Conservation (phyloP, 1,284 basidiomycete species). For the Phellinidium pouzarii region DNA sequence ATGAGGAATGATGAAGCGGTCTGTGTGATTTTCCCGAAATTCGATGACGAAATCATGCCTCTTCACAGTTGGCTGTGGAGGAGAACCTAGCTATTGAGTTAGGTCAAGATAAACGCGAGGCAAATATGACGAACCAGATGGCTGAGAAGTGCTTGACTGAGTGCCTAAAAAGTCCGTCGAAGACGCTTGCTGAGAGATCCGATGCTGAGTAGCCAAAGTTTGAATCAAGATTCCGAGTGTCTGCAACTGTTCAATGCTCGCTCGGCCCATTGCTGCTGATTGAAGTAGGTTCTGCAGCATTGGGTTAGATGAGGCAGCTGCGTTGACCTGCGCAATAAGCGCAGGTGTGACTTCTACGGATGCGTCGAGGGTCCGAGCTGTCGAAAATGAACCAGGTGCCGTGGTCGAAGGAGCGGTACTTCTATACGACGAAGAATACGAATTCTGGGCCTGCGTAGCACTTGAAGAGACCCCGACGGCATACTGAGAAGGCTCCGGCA, state of each 20-base stretch:
- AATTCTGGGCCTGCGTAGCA: neutral
- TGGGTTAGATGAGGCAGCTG: conserved; percentile 56
- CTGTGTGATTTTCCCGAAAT: conserved; percentile 52
- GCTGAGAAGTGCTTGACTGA: conserved; percentile 2
- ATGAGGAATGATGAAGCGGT: conserved; percentile 61
- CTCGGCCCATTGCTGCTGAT: conserved; percentile 49
- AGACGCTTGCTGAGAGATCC: neutral
- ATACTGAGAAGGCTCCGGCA: neutral
- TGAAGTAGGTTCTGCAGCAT: conserved; percentile 56
- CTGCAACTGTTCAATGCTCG: conserved; percentile 54
- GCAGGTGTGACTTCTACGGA: conserved; percentile 44
- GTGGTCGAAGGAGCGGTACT: conserved; percentile 11
- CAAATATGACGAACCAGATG: neutral
- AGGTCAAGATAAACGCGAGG: neutral
- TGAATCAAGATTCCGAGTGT: conserved; percentile 59
- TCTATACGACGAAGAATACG: conserved; percentile 11
- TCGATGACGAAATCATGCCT: conserved; percentile 65
- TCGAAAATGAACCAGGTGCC: conserved; percentile 29
- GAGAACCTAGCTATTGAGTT: neutral
- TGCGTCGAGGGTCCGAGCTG: conserved; percentile 32
- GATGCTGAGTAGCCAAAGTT: conserved; percentile 31
- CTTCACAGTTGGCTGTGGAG: conserved; percentile 26
- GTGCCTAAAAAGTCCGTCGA: neutral
- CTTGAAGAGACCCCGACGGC: neutral
- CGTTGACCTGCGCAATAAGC: conserved; percentile 56